Percentiles rank a stretch among this genome's conserved stretches.
Evolutionary conservation across 2,329 filamentous ascomycete genomes (phyloP).

Genomic region (Pseudocercospora fuligena): DNA sequence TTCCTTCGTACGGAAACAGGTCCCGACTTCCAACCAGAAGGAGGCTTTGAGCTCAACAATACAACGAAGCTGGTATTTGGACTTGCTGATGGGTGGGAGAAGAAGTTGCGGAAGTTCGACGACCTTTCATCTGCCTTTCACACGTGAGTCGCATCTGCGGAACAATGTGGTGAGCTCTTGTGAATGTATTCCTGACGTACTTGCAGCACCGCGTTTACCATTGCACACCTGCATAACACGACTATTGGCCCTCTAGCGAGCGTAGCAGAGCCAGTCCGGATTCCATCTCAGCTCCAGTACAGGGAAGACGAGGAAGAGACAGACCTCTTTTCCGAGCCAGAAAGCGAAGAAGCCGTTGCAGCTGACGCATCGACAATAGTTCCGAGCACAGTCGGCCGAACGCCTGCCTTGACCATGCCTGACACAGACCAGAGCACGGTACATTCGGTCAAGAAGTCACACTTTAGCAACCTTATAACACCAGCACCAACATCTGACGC

Average conservation of each 20-base stretch:
- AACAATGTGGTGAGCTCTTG: neutral
- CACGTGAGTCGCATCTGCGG: constrained; percentile 35
- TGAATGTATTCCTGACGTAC: constrained; percentile 13
- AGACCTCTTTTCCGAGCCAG: constrained; percentile 6
- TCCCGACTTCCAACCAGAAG: constrained; percentile 45
- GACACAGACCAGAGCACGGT: too few species aligned
- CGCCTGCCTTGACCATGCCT: constrained; percentile 16
- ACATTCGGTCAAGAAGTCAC: neutral
- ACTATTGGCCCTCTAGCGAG: constrained; percentile 7
- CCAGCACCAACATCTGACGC: constrained; percentile 16
- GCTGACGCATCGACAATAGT: neutral
- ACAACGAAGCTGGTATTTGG: constrained; percentile 45
- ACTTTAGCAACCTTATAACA: neutral
- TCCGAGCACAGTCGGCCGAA: constrained; percentile 13
- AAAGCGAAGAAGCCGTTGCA: neutral
- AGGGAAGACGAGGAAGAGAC: neutral
- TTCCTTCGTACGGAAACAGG: constrained; percentile 51
- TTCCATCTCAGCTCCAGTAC: constrained; percentile 22
- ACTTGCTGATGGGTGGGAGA: constrained; percentile 45
- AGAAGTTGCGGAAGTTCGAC: constrained; percentile 39
- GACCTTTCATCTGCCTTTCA: constrained; percentile 47
- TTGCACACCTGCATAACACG: constrained; percentile 28
- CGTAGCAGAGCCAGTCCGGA: constrained; percentile 12
- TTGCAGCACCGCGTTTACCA: constrained; percentile 27
- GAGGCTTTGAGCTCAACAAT: constrained; percentile 43